Evolutionary conservation across 2,329 filamentous ascomycete species (phyloP).

Genomic region (Fusarium goolgardi): DNA sequence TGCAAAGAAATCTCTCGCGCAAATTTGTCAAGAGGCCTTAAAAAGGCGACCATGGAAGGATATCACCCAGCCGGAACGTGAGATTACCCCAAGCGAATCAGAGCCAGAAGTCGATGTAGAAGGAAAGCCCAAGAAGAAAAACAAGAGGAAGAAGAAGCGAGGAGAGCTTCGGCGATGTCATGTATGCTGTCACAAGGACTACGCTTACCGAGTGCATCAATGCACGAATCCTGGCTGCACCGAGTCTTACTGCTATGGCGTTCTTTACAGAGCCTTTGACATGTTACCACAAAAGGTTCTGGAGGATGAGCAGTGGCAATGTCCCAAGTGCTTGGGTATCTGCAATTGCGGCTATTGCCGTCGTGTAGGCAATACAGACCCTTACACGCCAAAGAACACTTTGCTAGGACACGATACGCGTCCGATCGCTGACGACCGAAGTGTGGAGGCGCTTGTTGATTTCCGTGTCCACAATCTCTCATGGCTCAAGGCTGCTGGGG

Average conservation of each 20-base stretch:
- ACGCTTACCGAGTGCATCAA: constrained; percentile 84
- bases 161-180: constrained; percentile 76
- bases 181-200: constrained; percentile 83
- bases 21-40: constrained; percentile 94
- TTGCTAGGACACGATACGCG: constrained; percentile 91
- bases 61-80: constrained; percentile 70
- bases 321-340: constrained; percentile 84
- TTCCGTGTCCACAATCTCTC: constrained; percentile 88
- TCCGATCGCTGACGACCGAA: constrained; percentile 89
- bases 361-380: constrained; percentile 71
- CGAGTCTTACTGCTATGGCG: constrained; percentile 90
- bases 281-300: constrained; percentile 85
- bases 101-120: constrained; percentile 74
- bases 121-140: constrained; percentile 70
- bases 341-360: constrained; percentile 90
- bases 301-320: constrained; percentile 85
- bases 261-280: constrained; percentile 90
- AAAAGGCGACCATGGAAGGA: constrained; percentile 84
- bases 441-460: constrained; percentile 89
- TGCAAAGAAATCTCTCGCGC: constrained; percentile 83
- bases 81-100: constrained; percentile 61
- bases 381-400: constrained; percentile 89
- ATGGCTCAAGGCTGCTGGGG: constrained; percentile 76
- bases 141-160: constrained; percentile 64
- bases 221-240: constrained; percentile 78